Evolutionary conservation across 2,329 filamentous ascomycete species (phyloP), one percentile per base, ranked within the genome.

Genomic region (Aquanectria penicillioides): DNA sequence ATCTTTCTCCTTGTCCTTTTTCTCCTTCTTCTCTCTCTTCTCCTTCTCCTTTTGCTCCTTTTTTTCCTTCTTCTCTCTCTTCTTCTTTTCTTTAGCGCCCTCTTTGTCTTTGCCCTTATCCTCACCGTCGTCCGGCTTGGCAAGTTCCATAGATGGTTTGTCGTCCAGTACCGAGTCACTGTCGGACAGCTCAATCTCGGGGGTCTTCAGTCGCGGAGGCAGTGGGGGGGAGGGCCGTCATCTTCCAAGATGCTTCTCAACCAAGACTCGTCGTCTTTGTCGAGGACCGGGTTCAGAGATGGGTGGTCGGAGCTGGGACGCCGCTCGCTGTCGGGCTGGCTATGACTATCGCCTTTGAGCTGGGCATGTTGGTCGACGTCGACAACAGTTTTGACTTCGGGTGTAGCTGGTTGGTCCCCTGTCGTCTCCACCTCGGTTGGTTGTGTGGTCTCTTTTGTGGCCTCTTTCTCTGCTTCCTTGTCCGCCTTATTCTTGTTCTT

Each of bases 401-500:
- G 60, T 22, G 54, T 55, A 28, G 62, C 61, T 5, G 53, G 34
- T 40, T 51, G 44, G 34, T 67, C 62, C 15, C 41, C 58, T 34
- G 58, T 51, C 55, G 59, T 57, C 49, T 47, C 49, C 36, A 41
- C 56, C 53, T 64, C 56, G 8, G 43, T 37, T n/a, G 55, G 52
- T 17, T 62, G 58, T 11, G 66, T 65, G 33, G 63, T n/a, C 11
- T 33, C 28, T 28, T 46, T 10, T 6, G 41, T 17, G 8, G 41
- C 61, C 49, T 71, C 59, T 22, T 69, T 61, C 23, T 62, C 67
- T 23, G 72, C 73, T 13, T 74, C 75, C 59, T 86, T 83, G 57
- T 86, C 79, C 2, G 77, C 81, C 66, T 79, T 81, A 71, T 83
- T 76, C 74, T 88, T 86, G 77, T 88, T 89, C 72, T 88, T 89